These are phyloP conservation scores for Sporormia fimetaria DNA, from an alignment of 495 filamentous ascomycete species.

Conservation along the genomic window DNA sequence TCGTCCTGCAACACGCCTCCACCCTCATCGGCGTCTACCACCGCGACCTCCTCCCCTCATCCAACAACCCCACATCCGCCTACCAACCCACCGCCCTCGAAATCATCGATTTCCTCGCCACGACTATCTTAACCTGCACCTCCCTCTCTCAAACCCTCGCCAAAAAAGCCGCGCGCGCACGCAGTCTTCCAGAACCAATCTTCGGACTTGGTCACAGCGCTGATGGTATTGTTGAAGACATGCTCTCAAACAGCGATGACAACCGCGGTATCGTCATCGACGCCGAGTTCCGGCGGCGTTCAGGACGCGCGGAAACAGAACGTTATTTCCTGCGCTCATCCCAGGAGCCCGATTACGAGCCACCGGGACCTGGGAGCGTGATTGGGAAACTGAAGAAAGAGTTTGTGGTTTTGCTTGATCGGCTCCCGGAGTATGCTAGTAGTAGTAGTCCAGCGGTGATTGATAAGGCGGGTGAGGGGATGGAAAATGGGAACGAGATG, in stretches of 20 bases:
- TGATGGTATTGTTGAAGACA: constrained; percentile 61
- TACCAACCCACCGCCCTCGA: constrained; percentile 59
- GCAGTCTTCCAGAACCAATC: constrained; percentile 55
- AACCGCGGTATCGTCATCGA: constrained; percentile 58
- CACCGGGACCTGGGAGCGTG: background rate
- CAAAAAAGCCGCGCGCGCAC: constrained; percentile 53
- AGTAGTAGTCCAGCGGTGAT: constrained; percentile 34
- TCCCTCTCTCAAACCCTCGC: constrained; percentile 60
- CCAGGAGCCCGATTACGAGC: constrained; percentile 1
- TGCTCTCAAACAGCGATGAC: constrained; percentile 36
- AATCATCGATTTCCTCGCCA: constrained; percentile 52
- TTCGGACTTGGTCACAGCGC: constrained; percentile 65
- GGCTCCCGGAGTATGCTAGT: constrained; percentile 31
- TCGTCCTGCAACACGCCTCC: constrained; percentile 41
- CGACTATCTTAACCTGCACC: constrained; percentile 51
- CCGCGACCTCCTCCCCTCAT: constrained; percentile 46
- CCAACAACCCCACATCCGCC: constrained; percentile 30
- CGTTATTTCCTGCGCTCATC: constrained; percentile 53
- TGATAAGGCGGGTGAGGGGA: constrained; percentile 22
- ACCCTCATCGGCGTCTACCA: constrained; percentile 54
- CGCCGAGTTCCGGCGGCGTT: constrained; percentile 73
- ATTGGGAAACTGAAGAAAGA: constrained; percentile 23
- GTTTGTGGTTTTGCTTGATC: constrained; percentile 57
- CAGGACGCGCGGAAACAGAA: constrained; percentile 65
- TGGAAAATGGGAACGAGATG: constrained; percentile 34